These are phyloP conservation scores for Potentilla sterilis DNA, from an alignment of 306 rosid genomes.

Conservation along the genomic window DNA sequence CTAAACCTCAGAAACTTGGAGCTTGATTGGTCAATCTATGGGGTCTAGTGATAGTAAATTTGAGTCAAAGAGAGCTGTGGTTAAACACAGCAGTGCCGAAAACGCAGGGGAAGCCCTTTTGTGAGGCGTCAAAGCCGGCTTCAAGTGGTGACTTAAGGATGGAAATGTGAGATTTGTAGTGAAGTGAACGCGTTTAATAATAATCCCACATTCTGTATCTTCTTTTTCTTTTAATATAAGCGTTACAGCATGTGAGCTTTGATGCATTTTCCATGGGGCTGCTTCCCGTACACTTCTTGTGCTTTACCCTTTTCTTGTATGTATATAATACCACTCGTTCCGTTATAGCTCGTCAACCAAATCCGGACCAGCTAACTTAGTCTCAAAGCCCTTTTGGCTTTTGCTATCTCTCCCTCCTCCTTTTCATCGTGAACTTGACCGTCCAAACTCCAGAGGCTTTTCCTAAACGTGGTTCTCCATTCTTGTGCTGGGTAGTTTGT, in stretches of 20 bases:
- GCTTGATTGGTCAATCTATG: conserved; percentile 3
- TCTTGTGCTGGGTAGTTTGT: not conserved
- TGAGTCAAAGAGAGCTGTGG: not conserved
- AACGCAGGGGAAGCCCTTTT: conserved; percentile 57
- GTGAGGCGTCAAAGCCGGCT: conserved; percentile 61
- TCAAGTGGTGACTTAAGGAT: conserved; percentile 35
- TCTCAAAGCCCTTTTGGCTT: not conserved
- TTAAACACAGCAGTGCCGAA: conserved; percentile 46
- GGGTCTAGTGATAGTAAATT: not conserved
- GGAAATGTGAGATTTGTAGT: conserved; percentile 33
- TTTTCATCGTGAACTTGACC: conserved; percentile 17
- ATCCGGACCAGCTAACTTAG: not conserved
- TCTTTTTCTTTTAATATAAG: conserved; percentile 9
- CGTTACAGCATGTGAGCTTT: conserved; percentile 77
- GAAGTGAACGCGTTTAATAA: conserved; percentile 42
- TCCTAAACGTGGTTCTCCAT: conserved; percentile 2
- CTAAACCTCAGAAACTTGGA: not conserved
- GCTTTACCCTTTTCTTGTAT: conserved; percentile 22
- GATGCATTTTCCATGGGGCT: conserved; percentile 52
- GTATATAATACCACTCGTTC: conserved; percentile 2
- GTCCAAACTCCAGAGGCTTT: not conserved
- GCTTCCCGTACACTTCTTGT: conserved; percentile 34
- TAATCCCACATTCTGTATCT: conserved; percentile 1
- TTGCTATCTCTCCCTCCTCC: not conserved
- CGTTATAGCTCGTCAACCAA: conserved; percentile 5